Evolutionary conservation across 2,329 filamentous ascomycete genomes (phyloP).

Genomic region (Neoscytalidium dimidiatum): DNA sequence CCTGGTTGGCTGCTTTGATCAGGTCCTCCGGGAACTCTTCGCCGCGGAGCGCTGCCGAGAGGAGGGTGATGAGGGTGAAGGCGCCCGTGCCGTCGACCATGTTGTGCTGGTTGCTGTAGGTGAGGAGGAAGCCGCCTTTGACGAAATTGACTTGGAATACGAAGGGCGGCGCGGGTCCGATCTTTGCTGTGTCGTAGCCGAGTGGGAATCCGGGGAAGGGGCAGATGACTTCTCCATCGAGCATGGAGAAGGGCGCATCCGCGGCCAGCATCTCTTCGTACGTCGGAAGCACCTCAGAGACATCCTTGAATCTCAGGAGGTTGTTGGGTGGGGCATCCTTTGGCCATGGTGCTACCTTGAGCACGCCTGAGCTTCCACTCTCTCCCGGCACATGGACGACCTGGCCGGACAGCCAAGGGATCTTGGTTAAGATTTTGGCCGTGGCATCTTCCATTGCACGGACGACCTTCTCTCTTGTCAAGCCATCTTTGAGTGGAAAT

Average conservation of each 20-base stretch:
- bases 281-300: slow-evolving; percentile 20
- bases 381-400: slow-evolving; percentile 9
- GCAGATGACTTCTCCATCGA: slow-evolving; percentile 32
- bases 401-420: slow-evolving; percentile 17
- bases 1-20: slow-evolving; percentile 25
- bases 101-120: slow-evolving; percentile 33
- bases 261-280: slow-evolving; percentile 25
- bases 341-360: slow-evolving; percentile 8
- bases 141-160: slow-evolving; percentile 31
- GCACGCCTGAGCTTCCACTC: neutral
- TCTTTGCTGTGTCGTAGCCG: slow-evolving; percentile 25
- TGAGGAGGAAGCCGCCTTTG: slow-evolving; percentile 31
- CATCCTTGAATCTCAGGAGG: slow-evolving; percentile 23
- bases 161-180: slow-evolving; percentile 23
- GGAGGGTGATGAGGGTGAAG: slow-evolving; percentile 28
- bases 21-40: slow-evolving; percentile 23
- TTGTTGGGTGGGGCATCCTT: neutral
- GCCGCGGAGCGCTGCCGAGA: slow-evolving; percentile 25
- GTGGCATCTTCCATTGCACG: slow-evolving; percentile 9
- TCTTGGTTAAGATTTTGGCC: slow-evolving; percentile 8
- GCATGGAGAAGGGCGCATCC: slow-evolving; percentile 31
- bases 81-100: slow-evolving; percentile 32
- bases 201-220: slow-evolving; percentile 32
- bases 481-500: neutral
- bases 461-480: slow-evolving; percentile 2